These are phyloP conservation scores for Ophiostoma perfectum DNA, from an alignment of 2,329 filamentous ascomycete species.

Conservation along the genomic window DNA sequence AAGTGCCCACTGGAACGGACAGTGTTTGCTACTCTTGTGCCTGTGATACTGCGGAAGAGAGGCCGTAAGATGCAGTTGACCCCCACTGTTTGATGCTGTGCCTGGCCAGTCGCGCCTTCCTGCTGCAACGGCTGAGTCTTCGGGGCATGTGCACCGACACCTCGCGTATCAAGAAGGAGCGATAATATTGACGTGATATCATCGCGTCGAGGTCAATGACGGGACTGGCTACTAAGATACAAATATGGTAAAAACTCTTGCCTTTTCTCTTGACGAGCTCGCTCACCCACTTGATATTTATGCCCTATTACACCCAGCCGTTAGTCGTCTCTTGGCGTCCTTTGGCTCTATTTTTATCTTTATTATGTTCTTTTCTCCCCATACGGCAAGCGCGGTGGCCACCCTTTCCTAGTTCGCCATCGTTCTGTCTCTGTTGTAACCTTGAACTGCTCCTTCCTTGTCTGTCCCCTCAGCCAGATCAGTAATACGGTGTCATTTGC, in stretches of 20 bases:
- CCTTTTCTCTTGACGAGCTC: not conserved
- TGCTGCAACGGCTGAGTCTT: not conserved
- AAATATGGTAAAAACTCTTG: not conserved
- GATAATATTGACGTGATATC: not conserved
- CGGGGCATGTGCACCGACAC: not conserved
- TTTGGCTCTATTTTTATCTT: not conserved
- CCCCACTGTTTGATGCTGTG: constrained; percentile 9
- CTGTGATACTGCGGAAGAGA: not conserved
- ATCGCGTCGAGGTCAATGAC: not conserved
- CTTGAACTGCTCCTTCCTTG: constrained; percentile 8
- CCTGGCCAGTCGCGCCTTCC: not conserved
- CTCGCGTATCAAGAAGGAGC: not conserved
- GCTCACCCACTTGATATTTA: not conserved
- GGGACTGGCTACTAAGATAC: too few relatives aligned
- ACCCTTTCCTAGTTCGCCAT: not conserved
- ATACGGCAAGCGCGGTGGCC: constrained; percentile 7
- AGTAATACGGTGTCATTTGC: constrained; percentile 3
- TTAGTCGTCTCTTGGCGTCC: not conserved
- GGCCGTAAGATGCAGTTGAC: not conserved
- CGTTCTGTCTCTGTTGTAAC: not conserved
- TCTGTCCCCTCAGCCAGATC: not conserved
- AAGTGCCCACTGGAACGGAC: not conserved
- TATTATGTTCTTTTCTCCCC: not conserved
- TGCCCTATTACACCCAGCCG: not conserved
- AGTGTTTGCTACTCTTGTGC: not conserved